These are phyloP conservation scores for Termitomyces sp. DNA, from an alignment of 768 basidiomycete species.

Conservation along the genomic window DNA sequence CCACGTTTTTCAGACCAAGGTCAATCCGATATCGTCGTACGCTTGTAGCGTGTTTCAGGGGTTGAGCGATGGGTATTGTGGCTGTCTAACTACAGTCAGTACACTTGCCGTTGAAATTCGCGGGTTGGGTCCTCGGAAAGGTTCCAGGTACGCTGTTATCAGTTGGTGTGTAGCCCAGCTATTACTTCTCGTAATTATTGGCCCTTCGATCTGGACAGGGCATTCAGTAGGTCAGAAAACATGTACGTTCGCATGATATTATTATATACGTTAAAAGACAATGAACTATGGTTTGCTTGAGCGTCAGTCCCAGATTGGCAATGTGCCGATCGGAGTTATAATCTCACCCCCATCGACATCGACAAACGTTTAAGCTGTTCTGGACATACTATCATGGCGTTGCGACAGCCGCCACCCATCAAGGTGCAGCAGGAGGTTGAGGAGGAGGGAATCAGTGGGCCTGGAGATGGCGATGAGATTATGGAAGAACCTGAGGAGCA, in stretches of 20 bases:
- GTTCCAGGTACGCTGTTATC: slow-evolving; percentile 62
- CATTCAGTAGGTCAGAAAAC: slow-evolving; percentile 38
- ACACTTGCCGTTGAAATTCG: slow-evolving; percentile 85
- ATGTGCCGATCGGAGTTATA: slow-evolving; percentile 32
- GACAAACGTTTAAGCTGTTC: slow-evolving; percentile 15
- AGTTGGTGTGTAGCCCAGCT: slow-evolving; percentile 74
- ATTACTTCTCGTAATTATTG: slow-evolving; percentile 68
- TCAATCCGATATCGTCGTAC: slow-evolving; percentile 37
- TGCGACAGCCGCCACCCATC: slow-evolving; percentile 31
- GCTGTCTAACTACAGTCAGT: slow-evolving; percentile 90
- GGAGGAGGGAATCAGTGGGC: slow-evolving; percentile 58
- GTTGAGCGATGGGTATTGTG: slow-evolving; percentile 89
- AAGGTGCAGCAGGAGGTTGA: slow-evolving; percentile 57
- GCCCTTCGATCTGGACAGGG: slow-evolving; percentile 54
- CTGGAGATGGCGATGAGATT: slow-evolving; percentile 66
- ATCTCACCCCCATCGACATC: slow-evolving; percentile 23
- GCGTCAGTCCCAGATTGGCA: slow-evolving; percentile 10
- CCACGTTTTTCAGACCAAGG: slow-evolving; percentile 59
- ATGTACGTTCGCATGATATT: slow-evolving; percentile 41
- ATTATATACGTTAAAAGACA: background rate
- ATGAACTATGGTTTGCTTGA: background rate
- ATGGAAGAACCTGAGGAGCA: slow-evolving; percentile 83
- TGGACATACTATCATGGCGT: slow-evolving; percentile 27
- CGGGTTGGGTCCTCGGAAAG: slow-evolving; percentile 51
- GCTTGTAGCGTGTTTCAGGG: slow-evolving; percentile 79